Evolutionary conservation across 805 yeast genomes (phyloP).

Genomic region (Saccharomyces kudriavzevii): DNA sequence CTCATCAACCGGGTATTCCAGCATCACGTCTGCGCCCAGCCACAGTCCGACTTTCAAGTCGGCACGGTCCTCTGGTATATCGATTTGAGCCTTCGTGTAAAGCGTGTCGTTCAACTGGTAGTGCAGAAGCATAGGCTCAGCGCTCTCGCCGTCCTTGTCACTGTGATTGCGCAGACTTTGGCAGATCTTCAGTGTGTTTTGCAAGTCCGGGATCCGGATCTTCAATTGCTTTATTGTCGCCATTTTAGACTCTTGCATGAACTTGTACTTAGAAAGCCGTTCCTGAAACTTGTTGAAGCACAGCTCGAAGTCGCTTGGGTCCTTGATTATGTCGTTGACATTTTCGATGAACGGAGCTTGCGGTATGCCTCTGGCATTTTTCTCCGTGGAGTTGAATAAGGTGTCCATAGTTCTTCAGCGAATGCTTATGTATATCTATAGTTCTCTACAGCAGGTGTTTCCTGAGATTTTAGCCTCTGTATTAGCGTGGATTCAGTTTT

Average conservation of each 20-base stretch:
- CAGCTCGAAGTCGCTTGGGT: constrained; percentile 60
- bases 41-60: constrained; percentile 62
- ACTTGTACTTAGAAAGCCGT: constrained; percentile 80
- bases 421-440: background rate
- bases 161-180: constrained; percentile 42
- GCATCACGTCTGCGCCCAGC: constrained; percentile 98
- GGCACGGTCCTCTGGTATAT: constrained; percentile 36
- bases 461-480: background rate
- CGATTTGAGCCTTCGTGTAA: constrained; percentile 72
- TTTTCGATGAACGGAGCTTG: constrained; percentile 88
- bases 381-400: constrained; percentile 41
- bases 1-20: constrained; percentile 86
- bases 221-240: constrained; percentile 22
- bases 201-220: constrained; percentile 83
- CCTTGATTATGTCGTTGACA: constrained; percentile 65
- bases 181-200: constrained; percentile 73
- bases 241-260: constrained; percentile 51
- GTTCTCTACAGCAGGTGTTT: background rate
- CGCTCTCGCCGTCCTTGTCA: constrained; percentile 28
- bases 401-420: constrained; percentile 20
- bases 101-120: constrained; percentile 91
- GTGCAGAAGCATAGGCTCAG: constrained; percentile 54
- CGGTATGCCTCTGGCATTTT: constrained; percentile 93
- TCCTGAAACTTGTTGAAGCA: constrained; percentile 74
- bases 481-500: background rate